Evolutionary conservation across 1,284 basidiomycete genomes (phyloP).

Genomic region (Butyriboletus regius): DNA sequence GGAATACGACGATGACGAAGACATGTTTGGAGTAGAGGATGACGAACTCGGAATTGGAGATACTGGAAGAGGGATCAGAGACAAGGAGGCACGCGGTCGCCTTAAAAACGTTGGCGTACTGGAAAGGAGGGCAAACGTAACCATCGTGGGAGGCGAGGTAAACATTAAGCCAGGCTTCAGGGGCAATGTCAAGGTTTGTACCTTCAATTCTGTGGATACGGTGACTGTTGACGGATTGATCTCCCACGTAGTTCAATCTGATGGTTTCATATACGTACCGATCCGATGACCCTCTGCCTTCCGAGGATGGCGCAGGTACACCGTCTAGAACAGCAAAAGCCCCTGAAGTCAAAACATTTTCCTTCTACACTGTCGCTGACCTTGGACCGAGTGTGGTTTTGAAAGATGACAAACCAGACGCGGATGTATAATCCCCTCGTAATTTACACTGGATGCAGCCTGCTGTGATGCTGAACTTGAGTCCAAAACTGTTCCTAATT

Average conservation of each 20-base stretch:
- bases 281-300: slow-evolving; percentile 69
- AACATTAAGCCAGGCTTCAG: slow-evolving; percentile 67
- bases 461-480: no score
- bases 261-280: slow-evolving; percentile 86
- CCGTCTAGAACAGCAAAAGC: slow-evolving; percentile 41
- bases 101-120: slow-evolving; percentile 69
- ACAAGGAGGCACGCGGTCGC: slow-evolving; percentile 45
- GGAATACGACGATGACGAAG: slow-evolving; percentile 91
- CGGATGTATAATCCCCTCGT: slow-evolving; percentile 16
- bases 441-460: no score
- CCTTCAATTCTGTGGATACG: neutral
- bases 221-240: slow-evolving; percentile 1
- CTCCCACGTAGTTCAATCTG: slow-evolving; percentile 70
- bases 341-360: slow-evolving; percentile 75
- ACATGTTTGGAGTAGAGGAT: slow-evolving; percentile 69
- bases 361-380: slow-evolving; percentile 76
- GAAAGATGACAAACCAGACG: slow-evolving; percentile 44
- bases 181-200: slow-evolving; percentile 65
- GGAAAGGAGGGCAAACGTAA: slow-evolving; percentile 80
- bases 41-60: slow-evolving; percentile 47
- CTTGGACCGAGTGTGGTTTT: slow-evolving; percentile 63
- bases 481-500: no score
- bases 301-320: slow-evolving; percentile 50
- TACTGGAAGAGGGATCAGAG: slow-evolving; percentile 29
- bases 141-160: slow-evolving; percentile 76